These are phyloP conservation scores for Butyriboletus loyo DNA, from an alignment of 768 basidiomycete genomes.

Conservation along the genomic window DNA sequence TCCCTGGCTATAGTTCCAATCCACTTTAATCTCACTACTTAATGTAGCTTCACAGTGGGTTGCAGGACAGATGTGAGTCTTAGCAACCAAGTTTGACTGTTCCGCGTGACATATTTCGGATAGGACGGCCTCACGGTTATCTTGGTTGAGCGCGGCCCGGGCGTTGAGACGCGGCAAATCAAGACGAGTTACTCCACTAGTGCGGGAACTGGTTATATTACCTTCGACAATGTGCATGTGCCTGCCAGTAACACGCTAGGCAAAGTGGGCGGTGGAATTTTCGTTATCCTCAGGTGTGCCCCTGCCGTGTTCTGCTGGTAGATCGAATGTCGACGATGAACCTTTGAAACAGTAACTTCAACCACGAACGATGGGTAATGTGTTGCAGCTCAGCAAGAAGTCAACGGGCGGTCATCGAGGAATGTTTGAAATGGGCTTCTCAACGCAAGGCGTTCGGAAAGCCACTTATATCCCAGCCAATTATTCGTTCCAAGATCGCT, in stretches of 20 bases:
- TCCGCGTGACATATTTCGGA: conserved; percentile 17
- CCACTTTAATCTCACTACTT: conserved; percentile 8
- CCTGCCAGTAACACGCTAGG: conserved; percentile 86
- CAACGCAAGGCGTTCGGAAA: conserved; percentile 93
- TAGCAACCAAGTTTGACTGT: conserved; percentile 13
- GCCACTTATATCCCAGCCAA: conserved; percentile 76
- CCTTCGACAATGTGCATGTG: conserved; percentile 81
- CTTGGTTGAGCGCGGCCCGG: conserved; percentile 59
- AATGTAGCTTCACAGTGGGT: conserved; percentile 56
- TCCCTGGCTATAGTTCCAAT: background rate
- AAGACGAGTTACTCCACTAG: conserved; percentile 83
- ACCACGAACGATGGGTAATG: conserved; percentile 95
- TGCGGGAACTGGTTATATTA: conserved; percentile 84
- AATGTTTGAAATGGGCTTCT: conserved; percentile 86
- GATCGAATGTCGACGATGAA: background rate
- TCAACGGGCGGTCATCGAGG: conserved; percentile 72
- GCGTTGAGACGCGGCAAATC: conserved; percentile 66
- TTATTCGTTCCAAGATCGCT: conserved; percentile 86
- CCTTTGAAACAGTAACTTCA: conserved; percentile 68
- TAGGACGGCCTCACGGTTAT: conserved; percentile 62
- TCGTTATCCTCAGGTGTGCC: conserved; percentile 53
- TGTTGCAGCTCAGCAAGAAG: conserved; percentile 67
- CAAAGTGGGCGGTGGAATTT: conserved; percentile 55
- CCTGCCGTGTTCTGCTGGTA: background rate
- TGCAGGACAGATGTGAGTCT: conserved; percentile 49